Evolutionary conservation across 768 basidiomycete genomes (phyloP), one percentile per base, ranked within the genome.

Genomic region (Cubamyces sp.): DNA sequence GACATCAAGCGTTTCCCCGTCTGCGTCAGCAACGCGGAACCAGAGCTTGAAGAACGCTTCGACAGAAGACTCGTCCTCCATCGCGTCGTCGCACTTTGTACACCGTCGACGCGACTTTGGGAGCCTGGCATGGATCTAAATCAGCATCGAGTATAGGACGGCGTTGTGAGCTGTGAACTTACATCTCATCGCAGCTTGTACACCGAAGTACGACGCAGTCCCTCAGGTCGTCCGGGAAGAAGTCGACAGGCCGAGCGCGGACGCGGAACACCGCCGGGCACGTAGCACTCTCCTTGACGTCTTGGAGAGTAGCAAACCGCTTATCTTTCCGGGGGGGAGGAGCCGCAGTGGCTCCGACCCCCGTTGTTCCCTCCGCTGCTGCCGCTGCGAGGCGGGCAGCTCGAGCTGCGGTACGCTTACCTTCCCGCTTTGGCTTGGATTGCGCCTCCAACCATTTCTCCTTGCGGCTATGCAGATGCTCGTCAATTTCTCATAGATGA

Each of bases 111-210:
- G 77, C 3, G 65, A 74, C 23, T 69, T 67, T 0, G 80, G 78
- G 23, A 87, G 74, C 37, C 88, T 90, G 26, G 28, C 14, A 16
- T 5, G 28, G 14, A 5, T 14, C 0, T 2, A 4, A 8, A 23
- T 49, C 26, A 49, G 48, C 15, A 23, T 3, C 26, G 48, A 16
- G 19, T 3, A 19, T 1, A 12, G 7, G 23, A 47, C 19, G 12
- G 18, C 21, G 23, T 23, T 7, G 11, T 1, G 5, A n/a, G 19
- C n/a, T 12, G 8, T 15, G 21, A 15, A 70, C 80, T 67, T 62
- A 88, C 89, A 77, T 72, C 54, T 74, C 68, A 8, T 79, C 67
- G 72, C 89, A 91, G 3, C 77, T 78, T 7, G 74, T 76, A 71
- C 88, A 91, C 41, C 74, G 74, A 39, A 82, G 73, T 25, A 76